Percentiles rank a stretch among this genome's conserved stretches.
Conservation (phyloP, 768 basidiomycete species). For the Candolleomyces efflorescens region DNA sequence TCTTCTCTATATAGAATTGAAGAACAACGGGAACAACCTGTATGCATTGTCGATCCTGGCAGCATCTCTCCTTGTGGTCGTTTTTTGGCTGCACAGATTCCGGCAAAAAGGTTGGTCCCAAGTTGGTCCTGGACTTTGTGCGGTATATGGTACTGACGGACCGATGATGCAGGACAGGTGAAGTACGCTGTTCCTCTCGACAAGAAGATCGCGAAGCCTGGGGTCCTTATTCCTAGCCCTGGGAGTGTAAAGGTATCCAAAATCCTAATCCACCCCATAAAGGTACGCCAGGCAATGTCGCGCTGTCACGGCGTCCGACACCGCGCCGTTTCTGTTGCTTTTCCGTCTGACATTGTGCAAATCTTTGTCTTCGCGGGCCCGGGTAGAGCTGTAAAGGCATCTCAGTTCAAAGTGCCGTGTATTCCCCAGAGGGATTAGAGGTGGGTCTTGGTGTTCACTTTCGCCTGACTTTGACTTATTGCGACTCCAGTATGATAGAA, state of each 20-base stretch:
- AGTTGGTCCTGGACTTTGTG: constrained; percentile 3
- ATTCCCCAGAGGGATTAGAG: constrained; percentile 62
- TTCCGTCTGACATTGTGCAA: not conserved
- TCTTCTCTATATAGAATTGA: not conserved
- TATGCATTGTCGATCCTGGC: not conserved
- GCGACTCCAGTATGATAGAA: constrained; percentile 59
- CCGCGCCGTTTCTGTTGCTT: not conserved
- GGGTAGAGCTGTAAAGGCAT: constrained; percentile 68
- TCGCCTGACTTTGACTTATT: not conserved
- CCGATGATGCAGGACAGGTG: not conserved
- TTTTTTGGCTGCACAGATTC: not conserved
- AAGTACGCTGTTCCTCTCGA: constrained; percentile 14
- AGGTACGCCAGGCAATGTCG: constrained; percentile 34
- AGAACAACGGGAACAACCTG: not conserved
- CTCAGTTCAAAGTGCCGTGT: constrained; percentile 50
- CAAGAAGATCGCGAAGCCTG: constrained; percentile 29
- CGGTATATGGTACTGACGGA: not conserved
- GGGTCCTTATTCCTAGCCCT: constrained; percentile 1
- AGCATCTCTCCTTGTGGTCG: not conserved
- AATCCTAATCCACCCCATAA: constrained; percentile 66
- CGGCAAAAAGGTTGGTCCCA: constrained; percentile 3
- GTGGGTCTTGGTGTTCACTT: constrained; percentile 28
- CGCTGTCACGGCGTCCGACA: not conserved
- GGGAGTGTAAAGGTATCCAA: constrained; percentile 45
- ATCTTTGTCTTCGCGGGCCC: not conserved